Base-by-base conservation (phyloP, 768 basidiomycete species). In the Stropharia rugosoannulata region DNA sequence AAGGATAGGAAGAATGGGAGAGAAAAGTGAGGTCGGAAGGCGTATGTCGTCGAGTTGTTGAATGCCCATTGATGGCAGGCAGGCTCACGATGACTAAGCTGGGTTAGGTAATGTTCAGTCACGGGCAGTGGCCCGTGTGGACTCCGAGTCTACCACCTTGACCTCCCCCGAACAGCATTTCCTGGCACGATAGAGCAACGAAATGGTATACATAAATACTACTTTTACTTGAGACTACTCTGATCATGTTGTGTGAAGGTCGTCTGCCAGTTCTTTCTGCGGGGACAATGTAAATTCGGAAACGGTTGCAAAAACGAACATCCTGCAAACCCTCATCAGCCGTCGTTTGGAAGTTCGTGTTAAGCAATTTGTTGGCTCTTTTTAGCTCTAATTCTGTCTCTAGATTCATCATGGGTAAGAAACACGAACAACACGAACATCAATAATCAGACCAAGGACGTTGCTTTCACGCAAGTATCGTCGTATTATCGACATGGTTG, bases 281-380 rank as follows among this genome's bases (percentile, higher is more conserved):
- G 82, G 13, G 89, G 88, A 6, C 62, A 71, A 36, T 90, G 89
- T 72, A 81, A 74, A 62, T 91, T 85, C 61, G 89, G 89, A 3
- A 70, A 75, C 48, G 71, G 68, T 36, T 91, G 89, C 66, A 78
- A 81, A 60, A 83, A 87, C 61, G 85, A 89, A 59, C 89, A 90
- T 66, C 84, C 80, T 42, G 67, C 65, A 37, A 67, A 75, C 52
- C 63, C 59, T 32, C 66, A 68, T 45, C 65, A 65, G 55, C 62
- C 65, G 18, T 72, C 67, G 7, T 86, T 85, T 68, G 79, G 80
- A 45, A 80, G 85, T 87, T 58, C 60, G 82, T 79, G 36, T 56
- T 60, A 54, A 41, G 19, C 41, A 47, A 16, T 27, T 40, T 38
- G 36, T 27, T 38, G 2, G n/a, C 7, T 8, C 25, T 16, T 37